Evolutionary conservation across 1,139 yeast species (phyloP).

Genomic region (Suhomyces bolitotheri): DNA sequence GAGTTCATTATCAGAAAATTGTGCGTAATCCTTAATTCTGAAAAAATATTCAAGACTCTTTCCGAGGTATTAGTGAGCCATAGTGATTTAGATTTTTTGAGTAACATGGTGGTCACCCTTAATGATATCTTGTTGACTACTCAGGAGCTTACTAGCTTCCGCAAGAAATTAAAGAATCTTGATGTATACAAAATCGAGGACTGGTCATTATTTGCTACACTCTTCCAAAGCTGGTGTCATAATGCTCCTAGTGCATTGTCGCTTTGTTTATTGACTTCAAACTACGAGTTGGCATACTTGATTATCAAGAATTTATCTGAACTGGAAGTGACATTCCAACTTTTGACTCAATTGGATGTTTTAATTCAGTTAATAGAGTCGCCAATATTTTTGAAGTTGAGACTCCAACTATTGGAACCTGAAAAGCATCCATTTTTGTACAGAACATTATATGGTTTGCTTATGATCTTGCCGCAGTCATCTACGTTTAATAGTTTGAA

Average conservation of each 20-base stretch:
- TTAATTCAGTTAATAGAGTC: constrained; percentile 75
- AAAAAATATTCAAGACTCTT: constrained; percentile 75
- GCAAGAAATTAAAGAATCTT: constrained; percentile 61
- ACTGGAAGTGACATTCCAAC: constrained; percentile 68
- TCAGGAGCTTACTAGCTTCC: constrained; percentile 69
- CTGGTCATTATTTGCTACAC: constrained; percentile 67
- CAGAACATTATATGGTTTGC: constrained; percentile 85
- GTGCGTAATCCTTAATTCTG: constrained; percentile 79
- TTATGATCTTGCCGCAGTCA: constrained; percentile 95
- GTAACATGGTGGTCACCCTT: constrained; percentile 81
- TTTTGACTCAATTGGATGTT: constrained; percentile 76
- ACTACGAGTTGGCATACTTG: constrained; percentile 83
- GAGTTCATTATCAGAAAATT: constrained; percentile 83
- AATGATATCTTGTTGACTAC: constrained; percentile 88
- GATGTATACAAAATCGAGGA: constrained; percentile 57
- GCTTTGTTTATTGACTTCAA: constrained; percentile 81
- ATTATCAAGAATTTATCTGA: constrained; percentile 76
- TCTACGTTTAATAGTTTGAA: constrained; percentile 83
- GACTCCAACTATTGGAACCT: constrained; percentile 87
- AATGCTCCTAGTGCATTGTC: constrained; percentile 89
- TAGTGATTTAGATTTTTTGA: constrained; percentile 66
- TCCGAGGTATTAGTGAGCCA: constrained; percentile 68
- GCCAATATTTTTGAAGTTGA: constrained; percentile 84
- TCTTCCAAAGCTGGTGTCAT: constrained; percentile 91
- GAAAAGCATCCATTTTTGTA: constrained; percentile 78